Conservation (phyloP, 177 flowering plant species). For the Tripterygium wilfordii region DNA sequence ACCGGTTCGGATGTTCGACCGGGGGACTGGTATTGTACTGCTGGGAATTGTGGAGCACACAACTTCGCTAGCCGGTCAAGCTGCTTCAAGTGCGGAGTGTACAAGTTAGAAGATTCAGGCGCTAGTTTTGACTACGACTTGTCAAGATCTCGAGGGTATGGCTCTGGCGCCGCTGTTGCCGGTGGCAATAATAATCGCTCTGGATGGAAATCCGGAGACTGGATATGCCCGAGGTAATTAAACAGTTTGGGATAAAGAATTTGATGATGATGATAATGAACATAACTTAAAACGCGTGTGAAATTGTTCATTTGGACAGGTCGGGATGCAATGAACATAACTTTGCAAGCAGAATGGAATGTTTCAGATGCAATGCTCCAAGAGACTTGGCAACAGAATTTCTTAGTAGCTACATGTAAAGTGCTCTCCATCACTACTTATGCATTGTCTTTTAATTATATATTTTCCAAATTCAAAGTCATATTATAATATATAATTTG, state of each 20-base stretch:
- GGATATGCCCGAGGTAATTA: slow-evolving; percentile 93
- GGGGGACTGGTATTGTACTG: slow-evolving; percentile 82
- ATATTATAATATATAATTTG: too few relatives aligned
- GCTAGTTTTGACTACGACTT: slow-evolving; percentile 36
- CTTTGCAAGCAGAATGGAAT: slow-evolving; percentile 94
- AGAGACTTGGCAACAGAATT: slow-evolving; percentile 52
- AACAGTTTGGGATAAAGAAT: too few relatives aligned
- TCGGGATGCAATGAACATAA: slow-evolving; percentile 93
- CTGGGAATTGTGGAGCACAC: slow-evolving; percentile 66
- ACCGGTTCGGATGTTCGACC: slow-evolving; percentile 71
- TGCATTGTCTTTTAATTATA: too few relatives aligned
- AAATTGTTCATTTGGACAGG: slow-evolving; percentile 25
- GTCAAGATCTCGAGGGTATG: slow-evolving; percentile 40
- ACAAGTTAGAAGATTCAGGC: slow-evolving; percentile 49
- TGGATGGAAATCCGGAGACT: slow-evolving; percentile 94
- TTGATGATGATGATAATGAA: neutral
- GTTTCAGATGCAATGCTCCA: slow-evolving; percentile 90
- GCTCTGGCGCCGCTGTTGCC: slow-evolving; percentile 28
- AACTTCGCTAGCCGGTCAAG: slow-evolving; percentile 87
- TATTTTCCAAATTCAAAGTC: too few relatives aligned
- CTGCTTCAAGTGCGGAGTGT: slow-evolving; percentile 82
- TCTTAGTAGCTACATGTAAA: slow-evolving; percentile 29
- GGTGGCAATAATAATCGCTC: slow-evolving; percentile 40
- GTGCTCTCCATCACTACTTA: too few relatives aligned
- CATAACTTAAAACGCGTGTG: too few relatives aligned